Evolutionary conservation across 768 basidiomycete genomes (phyloP).

Genomic region (Mycena crocata): DNA sequence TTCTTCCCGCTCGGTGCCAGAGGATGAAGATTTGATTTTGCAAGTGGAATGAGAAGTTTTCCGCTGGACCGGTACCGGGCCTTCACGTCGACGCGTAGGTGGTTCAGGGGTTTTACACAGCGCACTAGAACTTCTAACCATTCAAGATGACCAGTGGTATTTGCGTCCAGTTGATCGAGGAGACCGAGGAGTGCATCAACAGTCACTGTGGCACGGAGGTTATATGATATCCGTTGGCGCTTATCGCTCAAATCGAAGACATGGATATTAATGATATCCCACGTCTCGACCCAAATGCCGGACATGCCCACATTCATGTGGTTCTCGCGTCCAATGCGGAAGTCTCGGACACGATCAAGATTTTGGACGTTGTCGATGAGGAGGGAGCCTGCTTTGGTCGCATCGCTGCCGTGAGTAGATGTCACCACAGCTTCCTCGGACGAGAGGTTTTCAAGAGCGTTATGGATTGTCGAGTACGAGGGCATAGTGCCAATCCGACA

Average conservation of each 20-base stretch:
- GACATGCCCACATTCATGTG: slow-evolving; percentile 39
- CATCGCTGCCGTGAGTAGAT: slow-evolving; percentile 25
- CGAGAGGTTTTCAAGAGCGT: slow-evolving; percentile 31
- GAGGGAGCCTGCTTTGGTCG: slow-evolving; percentile 31
- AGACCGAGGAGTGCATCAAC: slow-evolving; percentile 34
- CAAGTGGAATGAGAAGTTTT: slow-evolving; percentile 1
- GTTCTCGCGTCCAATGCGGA: slow-evolving; percentile 42
- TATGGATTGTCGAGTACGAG: slow-evolving; percentile 37
- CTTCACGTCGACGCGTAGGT: slow-evolving; percentile 29
- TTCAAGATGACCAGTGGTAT: slow-evolving; percentile 40
- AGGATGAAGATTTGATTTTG: slow-evolving; percentile 41
- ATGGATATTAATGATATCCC: not conserved
- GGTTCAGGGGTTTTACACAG: slow-evolving; percentile 33
- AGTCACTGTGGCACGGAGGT: not conserved
- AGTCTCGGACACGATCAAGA: slow-evolving; percentile 39
- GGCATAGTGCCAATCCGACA: slow-evolving; percentile 32
- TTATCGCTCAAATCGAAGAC: slow-evolving; percentile 33
- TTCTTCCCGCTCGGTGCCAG: slow-evolving; percentile 42
- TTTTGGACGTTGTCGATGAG: slow-evolving; percentile 46
- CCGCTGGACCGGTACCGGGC: not conserved
- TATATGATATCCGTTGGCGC: not conserved
- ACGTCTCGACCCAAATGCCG: slow-evolving; percentile 29
- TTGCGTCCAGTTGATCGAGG: slow-evolving; percentile 40
- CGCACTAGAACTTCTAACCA: slow-evolving; percentile 40
- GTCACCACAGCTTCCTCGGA: slow-evolving; percentile 35